These are phyloP conservation scores for Cyanidioschyzon merolae DNA, from an alignment of 23 red algal genomes.

Conservation along the genomic window DNA sequence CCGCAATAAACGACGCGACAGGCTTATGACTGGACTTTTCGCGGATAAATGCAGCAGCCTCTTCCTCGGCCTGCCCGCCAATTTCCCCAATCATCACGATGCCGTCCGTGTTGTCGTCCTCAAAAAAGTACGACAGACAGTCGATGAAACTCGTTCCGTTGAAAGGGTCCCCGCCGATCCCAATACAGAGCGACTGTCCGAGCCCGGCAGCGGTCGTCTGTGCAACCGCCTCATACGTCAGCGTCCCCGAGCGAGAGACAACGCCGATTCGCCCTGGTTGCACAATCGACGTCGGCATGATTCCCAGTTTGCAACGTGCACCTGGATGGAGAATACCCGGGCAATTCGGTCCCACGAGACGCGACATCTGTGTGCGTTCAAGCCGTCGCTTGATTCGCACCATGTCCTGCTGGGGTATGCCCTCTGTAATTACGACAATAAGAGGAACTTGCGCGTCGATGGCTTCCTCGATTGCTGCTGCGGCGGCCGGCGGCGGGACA, in stretches of 20 bases:
- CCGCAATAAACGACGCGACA: slow-evolving; percentile 87
- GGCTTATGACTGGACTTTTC: slow-evolving; percentile 68
- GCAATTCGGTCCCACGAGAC: slow-evolving; percentile 96
- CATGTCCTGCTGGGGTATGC: slow-evolving; percentile 97
- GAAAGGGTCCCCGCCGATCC: slow-evolving; percentile 98
- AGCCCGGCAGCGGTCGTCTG: slow-evolving; percentile 76
- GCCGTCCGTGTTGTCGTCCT: slow-evolving; percentile 79
- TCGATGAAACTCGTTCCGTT: slow-evolving; percentile 99
- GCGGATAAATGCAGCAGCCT: slow-evolving; percentile 65
- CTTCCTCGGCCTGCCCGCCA: slow-evolving; percentile 87
- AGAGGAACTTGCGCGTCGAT: slow-evolving; percentile 78
- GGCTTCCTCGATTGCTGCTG: slow-evolving; percentile 92
- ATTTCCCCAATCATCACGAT: slow-evolving; percentile 99
- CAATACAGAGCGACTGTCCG: slow-evolving; percentile 76
- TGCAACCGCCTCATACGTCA: slow-evolving; percentile 97
- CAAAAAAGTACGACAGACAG: slow-evolving; percentile 79
- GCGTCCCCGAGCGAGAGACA: slow-evolving; percentile 91
- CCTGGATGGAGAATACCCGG: slow-evolving; percentile 90
- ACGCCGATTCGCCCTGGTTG: slow-evolving; percentile 65
- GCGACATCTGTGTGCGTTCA: slow-evolving; percentile 37
- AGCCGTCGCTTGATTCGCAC: slow-evolving; percentile 68
- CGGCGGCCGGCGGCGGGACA: slow-evolving; percentile 78
- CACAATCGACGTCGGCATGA: slow-evolving; percentile 88
- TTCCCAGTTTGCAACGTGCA: slow-evolving; percentile 86
- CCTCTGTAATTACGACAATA: slow-evolving; percentile 95